Conservation (phyloP, 129 eudicot genomes). For the Lonicera japonica region DNA sequence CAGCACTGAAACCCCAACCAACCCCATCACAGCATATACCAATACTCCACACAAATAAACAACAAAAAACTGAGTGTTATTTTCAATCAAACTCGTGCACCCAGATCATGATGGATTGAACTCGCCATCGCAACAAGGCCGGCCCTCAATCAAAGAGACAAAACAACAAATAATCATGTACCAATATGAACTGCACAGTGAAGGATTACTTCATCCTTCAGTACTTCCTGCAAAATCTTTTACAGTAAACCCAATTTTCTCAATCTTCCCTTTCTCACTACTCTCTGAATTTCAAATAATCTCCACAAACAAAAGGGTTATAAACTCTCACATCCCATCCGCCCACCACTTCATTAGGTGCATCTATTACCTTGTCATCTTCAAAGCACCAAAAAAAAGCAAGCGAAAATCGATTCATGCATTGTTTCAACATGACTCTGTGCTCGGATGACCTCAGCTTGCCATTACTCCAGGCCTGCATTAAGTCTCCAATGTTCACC, state of each 20-base stretch:
- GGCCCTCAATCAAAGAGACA: background rate
- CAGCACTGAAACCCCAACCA: conserved; percentile 1
- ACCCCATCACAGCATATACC: conserved; percentile 6
- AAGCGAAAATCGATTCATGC: conserved; percentile 54
- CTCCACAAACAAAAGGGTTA: conserved; percentile 68
- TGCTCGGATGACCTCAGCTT: conserved; percentile 82
- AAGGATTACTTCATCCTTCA: conserved; percentile 8
- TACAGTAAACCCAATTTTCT: conserved; percentile 87
- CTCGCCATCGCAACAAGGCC: background rate
- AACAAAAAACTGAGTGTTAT: background rate
- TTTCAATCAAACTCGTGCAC: background rate
- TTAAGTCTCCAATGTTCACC: conserved; percentile 77
- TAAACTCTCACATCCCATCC: conserved; percentile 44
- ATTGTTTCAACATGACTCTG: conserved; percentile 58
- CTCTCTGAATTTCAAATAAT: conserved; percentile 67
- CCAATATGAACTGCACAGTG: background rate
- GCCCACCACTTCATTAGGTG: conserved; percentile 82
- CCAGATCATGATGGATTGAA: too few relatives aligned
- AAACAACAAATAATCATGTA: conserved; percentile 2
- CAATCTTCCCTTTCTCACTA: conserved; percentile 79
- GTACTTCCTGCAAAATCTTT: conserved; percentile 72
- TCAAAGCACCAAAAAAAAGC: conserved; percentile 98
- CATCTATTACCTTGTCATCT: conserved; percentile 63
- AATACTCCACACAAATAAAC: background rate
- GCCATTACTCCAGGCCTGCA: conserved; percentile 96